Evolutionary conservation across 768 basidiomycete species (phyloP).

Genomic region (Pulveroboletus sp.): DNA sequence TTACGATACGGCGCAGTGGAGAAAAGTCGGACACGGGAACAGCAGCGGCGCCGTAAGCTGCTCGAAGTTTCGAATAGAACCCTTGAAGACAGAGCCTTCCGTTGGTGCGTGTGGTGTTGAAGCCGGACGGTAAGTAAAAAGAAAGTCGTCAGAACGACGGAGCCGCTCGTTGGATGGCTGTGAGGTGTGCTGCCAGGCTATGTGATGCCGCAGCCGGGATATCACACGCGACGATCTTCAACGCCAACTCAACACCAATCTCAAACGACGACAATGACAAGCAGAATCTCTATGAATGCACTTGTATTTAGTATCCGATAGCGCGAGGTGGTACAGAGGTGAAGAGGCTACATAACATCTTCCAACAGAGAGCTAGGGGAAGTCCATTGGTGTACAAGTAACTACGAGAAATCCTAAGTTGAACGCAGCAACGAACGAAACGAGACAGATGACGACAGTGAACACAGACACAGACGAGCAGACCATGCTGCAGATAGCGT

Average conservation of each 20-base stretch:
- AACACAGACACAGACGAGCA: conserved; percentile 18
- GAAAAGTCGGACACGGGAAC: conserved; percentile 8
- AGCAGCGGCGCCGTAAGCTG: conserved; percentile 9
- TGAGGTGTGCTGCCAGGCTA: neutral
- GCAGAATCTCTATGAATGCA: conserved; percentile 15
- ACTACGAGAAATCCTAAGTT: conserved; percentile 28
- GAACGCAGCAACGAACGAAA: conserved; percentile 16
- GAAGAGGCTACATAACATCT: conserved; percentile 30
- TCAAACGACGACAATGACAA: neutral
- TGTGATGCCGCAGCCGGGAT: too few species aligned
- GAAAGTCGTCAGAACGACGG: neutral
- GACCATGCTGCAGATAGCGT: conserved; percentile 28
- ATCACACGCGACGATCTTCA: conserved; percentile 1
- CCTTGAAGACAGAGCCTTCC: neutral
- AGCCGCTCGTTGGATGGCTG: neutral
- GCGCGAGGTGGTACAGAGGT: conserved; percentile 22
- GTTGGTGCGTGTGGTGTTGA: neutral
- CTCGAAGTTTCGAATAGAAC: neutral
- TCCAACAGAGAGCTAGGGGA: conserved; percentile 17
- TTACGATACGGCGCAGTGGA: conserved; percentile 24
- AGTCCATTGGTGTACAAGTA: conserved; percentile 31
- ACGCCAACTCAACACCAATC: conserved; percentile 6
- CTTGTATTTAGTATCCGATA: conserved; percentile 15
- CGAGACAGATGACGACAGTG: conserved; percentile 19
- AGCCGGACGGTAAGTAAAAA: neutral